Evolutionary conservation across 352 stramenopile species (phyloP).

Genomic region (Globisporangium paroecandrum): DNA sequence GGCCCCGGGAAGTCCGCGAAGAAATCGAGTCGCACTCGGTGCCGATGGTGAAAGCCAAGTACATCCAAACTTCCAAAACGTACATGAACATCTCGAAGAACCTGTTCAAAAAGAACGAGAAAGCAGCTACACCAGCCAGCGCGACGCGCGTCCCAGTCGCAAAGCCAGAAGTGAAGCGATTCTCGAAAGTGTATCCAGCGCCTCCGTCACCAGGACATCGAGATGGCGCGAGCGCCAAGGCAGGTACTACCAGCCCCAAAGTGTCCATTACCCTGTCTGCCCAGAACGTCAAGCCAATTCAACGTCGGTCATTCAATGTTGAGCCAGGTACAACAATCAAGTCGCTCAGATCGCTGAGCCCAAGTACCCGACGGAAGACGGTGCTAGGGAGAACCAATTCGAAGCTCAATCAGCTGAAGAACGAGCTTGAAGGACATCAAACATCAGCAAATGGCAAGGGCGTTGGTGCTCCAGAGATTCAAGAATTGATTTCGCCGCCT

Average conservation of each 20-base stretch:
- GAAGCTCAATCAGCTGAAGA: slow-evolving; percentile 5
- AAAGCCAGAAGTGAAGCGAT: neutral
- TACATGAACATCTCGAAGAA: slow-evolving; percentile 69
- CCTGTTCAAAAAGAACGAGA: slow-evolving; percentile 54
- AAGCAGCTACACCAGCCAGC: slow-evolving; percentile 14
- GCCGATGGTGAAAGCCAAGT: slow-evolving; percentile 33
- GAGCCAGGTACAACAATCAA: neutral
- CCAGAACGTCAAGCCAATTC: neutral
- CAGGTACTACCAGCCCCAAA: neutral
- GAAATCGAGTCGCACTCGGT: slow-evolving; percentile 43
- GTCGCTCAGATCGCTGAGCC: neutral
- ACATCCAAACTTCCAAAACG: slow-evolving; percentile 26
- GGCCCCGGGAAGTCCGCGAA: slow-evolving; percentile 32
- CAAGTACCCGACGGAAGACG: neutral
- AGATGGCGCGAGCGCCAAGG: neutral
- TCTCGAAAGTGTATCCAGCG: slow-evolving; percentile 1
- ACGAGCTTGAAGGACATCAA: neutral
- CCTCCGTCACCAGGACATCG: neutral
- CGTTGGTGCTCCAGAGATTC: neutral
- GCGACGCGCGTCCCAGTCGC: slow-evolving; percentile 1
- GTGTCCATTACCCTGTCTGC: neutral
- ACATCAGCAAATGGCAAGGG: neutral
- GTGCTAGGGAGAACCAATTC: slow-evolving; percentile 2
- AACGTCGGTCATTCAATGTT: slow-evolving; percentile 5
- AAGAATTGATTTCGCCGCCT: neutral